These are phyloP conservation scores for Mariannaea elegans DNA, from an alignment of 2,329 filamentous ascomycete genomes.

Conservation along the genomic window DNA sequence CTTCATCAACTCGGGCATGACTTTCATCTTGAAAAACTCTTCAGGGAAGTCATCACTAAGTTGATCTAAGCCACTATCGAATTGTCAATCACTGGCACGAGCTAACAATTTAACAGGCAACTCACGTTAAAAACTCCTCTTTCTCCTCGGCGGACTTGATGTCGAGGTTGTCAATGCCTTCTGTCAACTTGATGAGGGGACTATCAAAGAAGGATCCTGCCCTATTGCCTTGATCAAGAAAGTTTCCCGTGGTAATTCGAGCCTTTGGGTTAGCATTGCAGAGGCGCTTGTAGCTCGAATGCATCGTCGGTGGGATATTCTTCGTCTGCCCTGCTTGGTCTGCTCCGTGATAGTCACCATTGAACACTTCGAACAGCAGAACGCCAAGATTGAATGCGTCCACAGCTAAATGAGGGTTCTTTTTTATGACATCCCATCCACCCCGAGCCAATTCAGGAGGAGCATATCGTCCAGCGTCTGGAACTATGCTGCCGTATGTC, in stretches of 20 bases:
- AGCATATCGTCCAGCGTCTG: conserved; percentile 84
- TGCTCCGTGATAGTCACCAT: conserved; percentile 77
- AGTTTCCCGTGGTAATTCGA: conserved; percentile 82
- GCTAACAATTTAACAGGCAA: background rate
- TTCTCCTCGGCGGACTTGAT: conserved; percentile 86
- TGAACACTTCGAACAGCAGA: conserved; percentile 90
- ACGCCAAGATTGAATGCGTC: conserved; percentile 90
- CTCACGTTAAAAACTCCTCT: conserved; percentile 79
- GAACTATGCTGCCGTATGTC: conserved; percentile 87
- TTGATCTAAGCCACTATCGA: conserved; percentile 75
- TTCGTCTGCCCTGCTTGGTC: conserved; percentile 89
- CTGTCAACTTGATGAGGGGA: conserved; percentile 88
- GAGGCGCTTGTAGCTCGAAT: conserved; percentile 88
- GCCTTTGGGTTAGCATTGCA: conserved; percentile 90
- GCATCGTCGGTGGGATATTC: conserved; percentile 86
- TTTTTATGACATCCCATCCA: conserved; percentile 93
- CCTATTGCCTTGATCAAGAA: conserved; percentile 87
- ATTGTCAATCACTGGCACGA: conserved; percentile 40
- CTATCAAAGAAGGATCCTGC: conserved; percentile 91
- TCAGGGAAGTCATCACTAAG: conserved; percentile 95
- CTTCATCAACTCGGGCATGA: conserved; percentile 94
- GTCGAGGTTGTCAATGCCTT: conserved; percentile 91
- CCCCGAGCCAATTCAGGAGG: conserved; percentile 85
- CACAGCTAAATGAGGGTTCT: conserved; percentile 79
- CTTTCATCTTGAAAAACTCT: conserved; percentile 97